These are phyloP conservation scores for Neltuma alba DNA, from an alignment of 306 rosid genomes.

Conservation along the genomic window DNA sequence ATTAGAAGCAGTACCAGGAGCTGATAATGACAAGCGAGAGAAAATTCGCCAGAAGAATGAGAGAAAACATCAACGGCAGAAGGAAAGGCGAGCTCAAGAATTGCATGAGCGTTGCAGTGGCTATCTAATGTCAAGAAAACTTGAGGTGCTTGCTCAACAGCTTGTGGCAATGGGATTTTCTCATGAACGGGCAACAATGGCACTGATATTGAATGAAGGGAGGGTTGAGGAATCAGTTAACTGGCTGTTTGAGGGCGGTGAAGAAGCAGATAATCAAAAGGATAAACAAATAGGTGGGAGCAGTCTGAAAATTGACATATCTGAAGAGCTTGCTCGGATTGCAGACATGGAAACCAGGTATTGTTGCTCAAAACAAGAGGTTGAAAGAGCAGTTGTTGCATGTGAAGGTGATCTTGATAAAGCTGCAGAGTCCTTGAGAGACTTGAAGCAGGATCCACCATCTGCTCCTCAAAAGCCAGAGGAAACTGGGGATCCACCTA, in stretches of 20 bases:
- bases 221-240: conserved; percentile 87
- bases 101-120: conserved; percentile 86
- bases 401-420: conserved; percentile 92
- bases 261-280: conserved; percentile 57
- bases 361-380: conserved; percentile 87
- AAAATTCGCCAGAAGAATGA: conserved; percentile 96
- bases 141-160: conserved; percentile 89
- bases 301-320: conserved; percentile 90
- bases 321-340: conserved; percentile 80
- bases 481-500: conserved; percentile 80
- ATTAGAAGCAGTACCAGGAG: conserved; percentile 83
- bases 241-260: conserved; percentile 81
- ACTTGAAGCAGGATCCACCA: conserved; percentile 60
- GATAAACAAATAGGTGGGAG: conserved; percentile 56
- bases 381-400: conserved; percentile 85
- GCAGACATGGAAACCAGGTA: conserved; percentile 70
- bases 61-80: conserved; percentile 96
- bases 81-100: conserved; percentile 96
- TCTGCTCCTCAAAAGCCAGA: conserved; percentile 71
- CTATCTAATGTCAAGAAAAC: conserved; percentile 93
- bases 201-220: conserved; percentile 87
- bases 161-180: conserved; percentile 91
- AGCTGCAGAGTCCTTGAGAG: conserved; percentile 77
- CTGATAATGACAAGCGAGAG: conserved; percentile 91
- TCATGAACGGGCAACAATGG: conserved; percentile 85